phyloP scores from a whole-genome alignment of 768 basidiomycete genomes.

The Pleurotus eryngii region DNA sequence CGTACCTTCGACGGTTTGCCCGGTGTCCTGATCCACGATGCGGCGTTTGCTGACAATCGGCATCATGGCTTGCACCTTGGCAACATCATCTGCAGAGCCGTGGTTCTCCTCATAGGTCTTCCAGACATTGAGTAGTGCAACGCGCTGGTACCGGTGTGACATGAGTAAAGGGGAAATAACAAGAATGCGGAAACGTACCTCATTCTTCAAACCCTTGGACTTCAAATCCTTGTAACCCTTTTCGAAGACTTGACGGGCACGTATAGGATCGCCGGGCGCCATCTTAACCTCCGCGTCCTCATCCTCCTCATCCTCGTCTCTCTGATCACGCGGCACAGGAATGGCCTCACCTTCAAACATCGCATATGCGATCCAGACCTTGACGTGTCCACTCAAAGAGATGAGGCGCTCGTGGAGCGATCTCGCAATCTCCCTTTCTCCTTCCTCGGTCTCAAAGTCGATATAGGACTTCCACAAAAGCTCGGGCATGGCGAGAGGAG shows the following conservation, averaged over 20 bases:
- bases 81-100: constrained; percentile 69
- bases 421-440: constrained; percentile 84
- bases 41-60: constrained; percentile 86
- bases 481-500: constrained; percentile 91
- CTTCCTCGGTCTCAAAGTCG: constrained; percentile 94
- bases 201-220: constrained; percentile 76
- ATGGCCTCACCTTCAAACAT: constrained; percentile 85
- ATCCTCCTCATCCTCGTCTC: constrained; percentile 73
- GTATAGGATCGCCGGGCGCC: constrained; percentile 64
- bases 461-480: constrained; percentile 93
- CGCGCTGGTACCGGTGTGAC: constrained; percentile 56
- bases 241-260: constrained; percentile 80
- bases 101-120: constrained; percentile 86
- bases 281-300: constrained; percentile 64
- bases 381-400: constrained; percentile 85
- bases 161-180: neutral
- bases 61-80: constrained; percentile 89
- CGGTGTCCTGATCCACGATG: constrained; percentile 80
- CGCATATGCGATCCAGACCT: constrained; percentile 96
- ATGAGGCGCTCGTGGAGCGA: constrained; percentile 86
- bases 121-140: constrained; percentile 91
- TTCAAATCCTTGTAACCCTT: constrained; percentile 87
- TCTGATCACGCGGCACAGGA: constrained; percentile 55
- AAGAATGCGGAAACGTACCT: constrained; percentile 48
- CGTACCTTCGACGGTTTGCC: constrained; percentile 83